Percentiles rank a stretch among this genome's conserved stretches.
phyloP scores from a whole-genome alignment of 495 filamentous ascomycete genomes.

The Penicillium cataractarum region DNA sequence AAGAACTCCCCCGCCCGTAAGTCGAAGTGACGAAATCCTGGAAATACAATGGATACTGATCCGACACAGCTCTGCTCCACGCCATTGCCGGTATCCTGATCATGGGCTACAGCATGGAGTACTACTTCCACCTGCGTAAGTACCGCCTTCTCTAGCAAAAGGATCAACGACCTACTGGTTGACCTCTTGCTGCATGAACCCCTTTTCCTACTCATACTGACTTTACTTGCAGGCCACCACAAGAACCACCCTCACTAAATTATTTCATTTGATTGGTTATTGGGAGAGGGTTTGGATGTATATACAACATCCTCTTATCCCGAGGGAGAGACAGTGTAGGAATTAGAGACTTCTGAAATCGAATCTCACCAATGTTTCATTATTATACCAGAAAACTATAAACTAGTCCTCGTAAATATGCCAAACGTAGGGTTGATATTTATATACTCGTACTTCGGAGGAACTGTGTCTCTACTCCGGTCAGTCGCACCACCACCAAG shows the following conservation, averaged over 20 bases:
- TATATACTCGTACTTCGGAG: background rate
- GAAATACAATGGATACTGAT: constrained; percentile 21
- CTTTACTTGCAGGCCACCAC: constrained; percentile 74
- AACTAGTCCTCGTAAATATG: background rate
- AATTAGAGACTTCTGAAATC: constrained; percentile 26
- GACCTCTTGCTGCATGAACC: background rate
- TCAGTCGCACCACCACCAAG: background rate
- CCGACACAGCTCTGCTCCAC: constrained; percentile 75
- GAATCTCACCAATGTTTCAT: constrained; percentile 35
- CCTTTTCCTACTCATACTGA: constrained; percentile 16
- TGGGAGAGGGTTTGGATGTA: constrained; percentile 41
- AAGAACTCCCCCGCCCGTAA: constrained; percentile 89
- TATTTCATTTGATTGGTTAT: constrained; percentile 23
- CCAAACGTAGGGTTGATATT: too few species aligned
- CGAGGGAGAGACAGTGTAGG: constrained; percentile 37
- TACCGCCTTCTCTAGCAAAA: constrained; percentile 21
- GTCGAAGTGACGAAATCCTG: constrained; percentile 36
- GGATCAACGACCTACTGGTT: background rate
- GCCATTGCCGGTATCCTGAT: constrained; percentile 73
- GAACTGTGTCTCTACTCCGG: background rate
- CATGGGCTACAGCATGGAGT: constrained; percentile 91
- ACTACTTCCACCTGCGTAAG: constrained; percentile 99
- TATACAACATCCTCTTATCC: constrained; percentile 40
- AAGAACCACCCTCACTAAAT: constrained; percentile 98
- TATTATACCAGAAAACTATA: constrained; percentile 22